Evolutionary conservation across 2,329 filamentous ascomycete species (phyloP).

Genomic region (Colletotrichum lentis): DNA sequence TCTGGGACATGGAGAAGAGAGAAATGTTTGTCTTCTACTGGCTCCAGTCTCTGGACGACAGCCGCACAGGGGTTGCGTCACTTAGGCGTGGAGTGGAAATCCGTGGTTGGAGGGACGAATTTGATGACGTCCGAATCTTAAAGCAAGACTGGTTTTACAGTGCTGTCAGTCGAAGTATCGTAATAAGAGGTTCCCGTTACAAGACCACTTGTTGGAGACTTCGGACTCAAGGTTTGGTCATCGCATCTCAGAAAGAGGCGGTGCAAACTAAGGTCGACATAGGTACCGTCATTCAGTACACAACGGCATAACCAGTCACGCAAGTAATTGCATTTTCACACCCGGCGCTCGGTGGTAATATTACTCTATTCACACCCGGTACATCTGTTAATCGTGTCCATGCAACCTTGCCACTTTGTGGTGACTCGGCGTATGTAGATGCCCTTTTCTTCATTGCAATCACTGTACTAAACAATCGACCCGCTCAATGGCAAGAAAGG

Average conservation of each 20-base stretch:
- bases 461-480: not conserved
- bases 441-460: not conserved
- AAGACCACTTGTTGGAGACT: not conserved
- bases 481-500: slow-evolving; percentile 9
- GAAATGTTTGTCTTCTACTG: not conserved
- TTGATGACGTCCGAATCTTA: slow-evolving; percentile 5
- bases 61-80: slow-evolving; percentile 11
- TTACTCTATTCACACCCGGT: not conserved
- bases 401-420: not conserved
- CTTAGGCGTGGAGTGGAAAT: not conserved
- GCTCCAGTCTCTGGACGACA: slow-evolving; percentile 10
- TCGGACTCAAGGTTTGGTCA: not conserved
- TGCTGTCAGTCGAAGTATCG: not conserved
- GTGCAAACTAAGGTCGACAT: not conserved
- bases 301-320: not conserved
- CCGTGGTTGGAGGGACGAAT: not conserved
- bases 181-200: too few species aligned
- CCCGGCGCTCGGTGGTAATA: not conserved
- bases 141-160: not conserved
- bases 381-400: slow-evolving; percentile 14
- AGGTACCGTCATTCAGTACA: slow-evolving; percentile 18
- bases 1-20: slow-evolving; percentile 19
- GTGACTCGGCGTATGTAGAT: not conserved
- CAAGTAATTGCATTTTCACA: not conserved
- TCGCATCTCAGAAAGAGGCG: not conserved